Evolutionary conservation across 495 filamentous ascomycete genomes (phyloP).

Genomic region (Penicillium goetzii): DNA sequence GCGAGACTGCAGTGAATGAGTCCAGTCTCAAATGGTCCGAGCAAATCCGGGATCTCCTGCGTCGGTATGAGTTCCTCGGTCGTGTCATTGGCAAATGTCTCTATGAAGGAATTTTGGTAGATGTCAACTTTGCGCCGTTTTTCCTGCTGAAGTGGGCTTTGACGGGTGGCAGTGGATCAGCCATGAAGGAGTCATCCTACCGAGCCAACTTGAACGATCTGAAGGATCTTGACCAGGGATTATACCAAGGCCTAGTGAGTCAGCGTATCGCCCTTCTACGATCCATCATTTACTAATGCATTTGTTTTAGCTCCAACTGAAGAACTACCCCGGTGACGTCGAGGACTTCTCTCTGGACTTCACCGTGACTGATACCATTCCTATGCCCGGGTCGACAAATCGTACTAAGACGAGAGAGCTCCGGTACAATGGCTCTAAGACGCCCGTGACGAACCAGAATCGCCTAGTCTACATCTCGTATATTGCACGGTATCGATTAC

Average conservation of each 20-base stretch:
- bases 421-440: constrained; percentile 72
- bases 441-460: constrained; percentile 87
- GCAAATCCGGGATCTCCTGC: constrained; percentile 62
- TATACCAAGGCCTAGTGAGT: constrained; percentile 85
- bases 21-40: constrained; percentile 58
- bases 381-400: constrained; percentile 48
- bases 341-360: constrained; percentile 82
- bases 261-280: neutral
- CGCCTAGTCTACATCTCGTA: constrained; percentile 91
- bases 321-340: constrained; percentile 86
- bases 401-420: constrained; percentile 70
- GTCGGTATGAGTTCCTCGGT: constrained; percentile 88
- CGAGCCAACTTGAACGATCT: constrained; percentile 91
- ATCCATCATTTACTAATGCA: constrained; percentile 12
- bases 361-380: constrained; percentile 80
- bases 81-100: constrained; percentile 95
- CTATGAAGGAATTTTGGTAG: constrained; percentile 95
- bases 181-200: constrained; percentile 70
- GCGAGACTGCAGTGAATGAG: constrained; percentile 56
- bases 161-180: constrained; percentile 64
- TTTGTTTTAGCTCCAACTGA: constrained; percentile 64
- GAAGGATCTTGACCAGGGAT: constrained; percentile 86
- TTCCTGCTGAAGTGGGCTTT: constrained; percentile 95
- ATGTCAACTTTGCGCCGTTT: constrained; percentile 91
- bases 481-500: constrained; percentile 83